Evolutionary conservation across 352 stramenopile species (phyloP), one percentile per base, ranked within the genome.

Genomic region (Aphanomyces invadans): DNA sequence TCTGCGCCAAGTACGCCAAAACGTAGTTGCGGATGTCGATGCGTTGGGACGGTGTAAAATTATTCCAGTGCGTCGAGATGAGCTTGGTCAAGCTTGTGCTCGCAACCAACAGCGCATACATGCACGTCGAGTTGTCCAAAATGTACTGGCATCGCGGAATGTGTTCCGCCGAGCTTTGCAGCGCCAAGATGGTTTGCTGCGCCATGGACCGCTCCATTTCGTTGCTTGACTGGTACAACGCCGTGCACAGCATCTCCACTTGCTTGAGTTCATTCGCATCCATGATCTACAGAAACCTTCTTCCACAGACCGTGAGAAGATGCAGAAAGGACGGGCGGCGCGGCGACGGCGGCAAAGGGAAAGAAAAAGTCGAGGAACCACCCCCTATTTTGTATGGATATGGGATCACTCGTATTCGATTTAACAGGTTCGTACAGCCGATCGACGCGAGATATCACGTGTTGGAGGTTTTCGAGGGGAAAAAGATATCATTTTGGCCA

Each of bases 101-200:
- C 31, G 97, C 97, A 19, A 99, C 93, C 1, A 99, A 83, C 44
- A 98, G 80, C 61, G 96, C 96, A 72, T 98, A 98, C 61, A 95
- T 88, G 42, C 91, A 97, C 62, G 89, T 80, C 54, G 92, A 98
- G 68, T 98, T 82, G 79, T 99, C 96, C 19, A 99, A 84, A 60
- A 99, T 97, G 78, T 98, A 98, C 81, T 99, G 97, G 73, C 95
- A 99, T 76, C 98, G 95, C 52, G 97, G 97, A 73, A 99, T 99
- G 79, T 98, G 98, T 74, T 98, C 93, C 46, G 95, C 92, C 26
- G 91, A 93, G 71, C 80, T 92, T 73, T 96, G 87, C 56, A 96
- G 72, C 28, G 92, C 80, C 19, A 95, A 77, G 62, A 95, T 84
- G 9, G 77, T 79, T 73, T 92, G 81, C 67, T 95, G 87, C 31